Percentiles rank a stretch among this genome's conserved stretches.
Conservation (phyloP, 108 stramenopile species). For the Skeletonema costatum region DNA sequence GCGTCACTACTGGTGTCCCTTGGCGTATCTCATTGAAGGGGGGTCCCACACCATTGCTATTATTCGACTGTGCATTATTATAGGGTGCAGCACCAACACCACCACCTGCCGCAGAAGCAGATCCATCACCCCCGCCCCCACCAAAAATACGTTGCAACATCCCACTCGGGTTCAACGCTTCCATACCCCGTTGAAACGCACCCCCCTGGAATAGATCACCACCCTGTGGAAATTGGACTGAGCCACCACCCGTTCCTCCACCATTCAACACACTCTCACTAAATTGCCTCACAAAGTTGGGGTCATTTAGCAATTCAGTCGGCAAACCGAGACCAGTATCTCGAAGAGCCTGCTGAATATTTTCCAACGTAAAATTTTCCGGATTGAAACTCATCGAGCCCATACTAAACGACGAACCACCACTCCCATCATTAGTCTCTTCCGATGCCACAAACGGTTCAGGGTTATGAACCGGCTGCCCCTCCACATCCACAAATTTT, state of each 20-base stretch:
- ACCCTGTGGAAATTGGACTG: background rate
- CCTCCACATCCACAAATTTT: constrained; percentile 38
- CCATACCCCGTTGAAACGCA: background rate
- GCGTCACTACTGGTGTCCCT: constrained; percentile 33
- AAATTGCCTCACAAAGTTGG: background rate
- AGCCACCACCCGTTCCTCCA: background rate
- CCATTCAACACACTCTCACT: background rate
- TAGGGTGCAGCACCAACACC: background rate
- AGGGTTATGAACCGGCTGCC: constrained; percentile 38
- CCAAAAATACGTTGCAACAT: background rate
- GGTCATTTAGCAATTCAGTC: background rate
- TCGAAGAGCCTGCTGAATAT: background rate
- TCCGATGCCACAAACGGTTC: constrained; percentile 18
- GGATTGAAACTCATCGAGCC: constrained; percentile 2
- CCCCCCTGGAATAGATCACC: background rate
- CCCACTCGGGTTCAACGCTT: background rate
- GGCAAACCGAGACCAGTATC: background rate
- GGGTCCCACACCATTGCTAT: background rate
- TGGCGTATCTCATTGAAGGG: constrained; percentile 27
- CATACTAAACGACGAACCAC: background rate
- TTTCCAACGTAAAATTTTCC: background rate
- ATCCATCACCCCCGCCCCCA: background rate
- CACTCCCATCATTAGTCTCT: constrained; percentile 1
- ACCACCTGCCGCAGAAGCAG: background rate
- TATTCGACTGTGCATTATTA: background rate